Evolutionary conservation across 2,329 filamentous ascomycete species (phyloP).

Genomic region (Ceratocystis eucalypticola): DNA sequence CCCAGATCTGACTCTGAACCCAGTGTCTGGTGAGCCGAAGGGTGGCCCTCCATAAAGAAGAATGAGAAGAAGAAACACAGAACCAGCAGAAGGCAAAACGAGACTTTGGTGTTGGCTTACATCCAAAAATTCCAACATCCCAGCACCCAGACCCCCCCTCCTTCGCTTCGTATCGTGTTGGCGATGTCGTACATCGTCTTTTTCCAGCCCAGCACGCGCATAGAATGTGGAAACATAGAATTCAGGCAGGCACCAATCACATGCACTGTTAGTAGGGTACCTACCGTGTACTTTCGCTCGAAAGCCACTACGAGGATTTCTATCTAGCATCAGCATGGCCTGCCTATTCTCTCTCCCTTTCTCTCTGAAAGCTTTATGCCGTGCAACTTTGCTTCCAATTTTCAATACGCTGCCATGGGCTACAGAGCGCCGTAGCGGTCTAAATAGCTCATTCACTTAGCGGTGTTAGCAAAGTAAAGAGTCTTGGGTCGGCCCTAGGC

Average conservation of each 20-base stretch:
- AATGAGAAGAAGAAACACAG: not conserved
- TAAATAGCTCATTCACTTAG: not conserved
- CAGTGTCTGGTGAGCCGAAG: not conserved
- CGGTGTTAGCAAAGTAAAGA: not conserved
- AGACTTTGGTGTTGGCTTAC: not conserved
- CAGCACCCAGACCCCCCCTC: not conserved
- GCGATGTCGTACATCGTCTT: not conserved
- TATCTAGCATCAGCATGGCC: not conserved
- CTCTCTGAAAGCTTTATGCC: not conserved
- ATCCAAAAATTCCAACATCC: not conserved
- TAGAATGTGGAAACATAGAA: not conserved
- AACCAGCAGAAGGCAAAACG: not conserved
- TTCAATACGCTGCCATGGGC: not conserved
- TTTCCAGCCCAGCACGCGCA: not conserved
- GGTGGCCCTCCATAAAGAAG: not conserved
- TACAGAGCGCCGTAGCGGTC: too few species aligned
- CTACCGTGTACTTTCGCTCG: not conserved
- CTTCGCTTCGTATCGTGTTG: slow-evolving; percentile 3
- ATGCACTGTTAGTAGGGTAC: not conserved
- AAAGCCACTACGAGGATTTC: not conserved
- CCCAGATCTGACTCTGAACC: not conserved
- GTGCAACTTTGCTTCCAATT: not conserved
- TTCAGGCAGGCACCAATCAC: not conserved
- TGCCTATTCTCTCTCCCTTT: not conserved
- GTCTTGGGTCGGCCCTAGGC: not conserved